Evolutionary conservation across 2,329 filamentous ascomycete genomes (phyloP).

Genomic region (Aspergillus candidus): DNA sequence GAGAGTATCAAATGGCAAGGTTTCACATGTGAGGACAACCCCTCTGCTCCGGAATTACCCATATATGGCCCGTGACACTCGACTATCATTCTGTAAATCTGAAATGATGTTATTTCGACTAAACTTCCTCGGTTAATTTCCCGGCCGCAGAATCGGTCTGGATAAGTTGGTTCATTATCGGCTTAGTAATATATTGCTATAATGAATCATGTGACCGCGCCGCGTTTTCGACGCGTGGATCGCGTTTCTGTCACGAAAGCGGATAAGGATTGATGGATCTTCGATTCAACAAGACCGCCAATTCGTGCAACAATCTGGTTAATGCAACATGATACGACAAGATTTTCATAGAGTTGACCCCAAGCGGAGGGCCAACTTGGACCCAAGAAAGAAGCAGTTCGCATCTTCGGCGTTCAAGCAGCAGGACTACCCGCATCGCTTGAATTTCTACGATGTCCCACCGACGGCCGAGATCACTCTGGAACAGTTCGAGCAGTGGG

Average conservation of each 20-base stretch:
- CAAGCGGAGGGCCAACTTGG: constrained; percentile 70
- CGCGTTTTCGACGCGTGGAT: constrained; percentile 11
- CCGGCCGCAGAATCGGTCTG: not conserved
- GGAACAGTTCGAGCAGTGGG: constrained; percentile 98
- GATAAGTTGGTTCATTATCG: not conserved
- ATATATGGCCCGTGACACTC: not conserved
- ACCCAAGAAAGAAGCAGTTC: constrained; percentile 83
- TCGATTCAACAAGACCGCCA: not conserved
- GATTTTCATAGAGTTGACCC: constrained; percentile 43
- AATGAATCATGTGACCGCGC: constrained; percentile 9
- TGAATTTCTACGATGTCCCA: constrained; percentile 86
- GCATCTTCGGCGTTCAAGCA: constrained; percentile 69
- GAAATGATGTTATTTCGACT: too few species aligned
- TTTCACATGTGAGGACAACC: constrained; percentile 2
- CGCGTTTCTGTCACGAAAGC: constrained; percentile 20
- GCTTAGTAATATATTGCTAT: not conserved
- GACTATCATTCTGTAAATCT: not conserved
- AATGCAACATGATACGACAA: constrained; percentile 39
- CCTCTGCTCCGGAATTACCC: not conserved
- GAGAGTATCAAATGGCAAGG: too few species aligned
- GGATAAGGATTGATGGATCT: not conserved
- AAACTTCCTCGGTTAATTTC: constrained; percentile 4
- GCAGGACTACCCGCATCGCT: constrained; percentile 71
- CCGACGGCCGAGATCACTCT: constrained; percentile 92
- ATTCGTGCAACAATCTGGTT: not conserved